These are phyloP conservation scores for Lactarius hatsudake DNA, from an alignment of 768 basidiomycete species.

Conservation along the genomic window DNA sequence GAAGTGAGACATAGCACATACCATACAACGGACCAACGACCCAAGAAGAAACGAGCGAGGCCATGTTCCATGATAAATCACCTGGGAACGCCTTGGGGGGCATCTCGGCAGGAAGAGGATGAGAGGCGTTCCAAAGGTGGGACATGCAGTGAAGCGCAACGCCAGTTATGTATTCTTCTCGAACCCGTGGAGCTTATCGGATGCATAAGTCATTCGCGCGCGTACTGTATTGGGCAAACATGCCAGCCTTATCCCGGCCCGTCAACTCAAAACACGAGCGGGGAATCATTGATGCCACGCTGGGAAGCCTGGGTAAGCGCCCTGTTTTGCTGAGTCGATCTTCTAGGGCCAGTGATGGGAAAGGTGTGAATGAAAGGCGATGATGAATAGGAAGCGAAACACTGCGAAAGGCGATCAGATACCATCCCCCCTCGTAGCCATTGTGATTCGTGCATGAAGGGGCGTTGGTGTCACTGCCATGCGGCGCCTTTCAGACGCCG, in stretches of 20 bases:
- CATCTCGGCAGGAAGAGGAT: neutral
- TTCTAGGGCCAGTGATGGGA: neutral
- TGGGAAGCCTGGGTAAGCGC: neutral
- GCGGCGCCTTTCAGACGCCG: neutral
- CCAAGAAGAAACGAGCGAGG: neutral
- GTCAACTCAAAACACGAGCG: neutral
- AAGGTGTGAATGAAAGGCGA: neutral
- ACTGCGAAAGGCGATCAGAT: neutral
- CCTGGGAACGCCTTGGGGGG: slow-evolving; percentile 16
- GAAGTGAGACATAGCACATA: neutral
- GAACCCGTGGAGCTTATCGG: neutral
- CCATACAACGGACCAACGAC: slow-evolving; percentile 18
- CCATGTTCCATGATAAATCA: slow-evolving; percentile 5
- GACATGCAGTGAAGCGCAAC: neutral
- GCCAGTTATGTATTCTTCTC: neutral
- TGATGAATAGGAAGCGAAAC: neutral
- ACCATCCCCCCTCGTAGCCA: neutral
- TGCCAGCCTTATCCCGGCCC: neutral
- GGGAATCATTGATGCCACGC: neutral
- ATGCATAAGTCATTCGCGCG: neutral
- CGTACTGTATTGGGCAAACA: too few relatives aligned
- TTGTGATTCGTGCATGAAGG: neutral
- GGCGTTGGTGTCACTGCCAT: neutral
- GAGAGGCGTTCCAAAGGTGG: neutral
- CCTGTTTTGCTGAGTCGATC: neutral